Conservation (phyloP, 208 protist species). For the Trypanosomatidae sp. region DNA sequence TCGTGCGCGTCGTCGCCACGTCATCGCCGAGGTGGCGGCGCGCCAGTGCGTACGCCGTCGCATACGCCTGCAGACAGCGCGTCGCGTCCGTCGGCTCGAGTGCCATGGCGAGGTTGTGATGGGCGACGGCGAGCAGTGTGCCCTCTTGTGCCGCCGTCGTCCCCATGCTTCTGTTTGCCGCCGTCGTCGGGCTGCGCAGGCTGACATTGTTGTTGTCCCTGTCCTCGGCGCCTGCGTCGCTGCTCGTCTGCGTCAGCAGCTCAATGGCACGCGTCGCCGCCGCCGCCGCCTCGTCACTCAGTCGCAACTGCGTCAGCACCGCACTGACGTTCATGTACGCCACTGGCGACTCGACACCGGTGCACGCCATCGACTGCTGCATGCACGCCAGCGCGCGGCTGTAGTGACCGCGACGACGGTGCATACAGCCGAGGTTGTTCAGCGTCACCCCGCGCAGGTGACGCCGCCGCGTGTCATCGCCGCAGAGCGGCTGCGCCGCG, state of each 20-base stretch:
- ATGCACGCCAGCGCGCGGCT: conserved; percentile 56
- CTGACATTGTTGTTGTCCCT: neutral
- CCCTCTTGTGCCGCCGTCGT: neutral
- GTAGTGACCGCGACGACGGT: conserved; percentile 77
- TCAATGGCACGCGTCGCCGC: conserved; percentile 57
- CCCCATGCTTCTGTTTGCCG: neutral
- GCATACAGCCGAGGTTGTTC: conserved; percentile 86
- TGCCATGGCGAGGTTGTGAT: conserved; percentile 88
- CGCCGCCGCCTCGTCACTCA: conserved; percentile 59
- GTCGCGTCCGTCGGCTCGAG: conserved; percentile 54
- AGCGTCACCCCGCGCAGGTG: conserved; percentile 70
- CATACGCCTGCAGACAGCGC: conserved; percentile 63
- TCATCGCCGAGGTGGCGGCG: conserved; percentile 23
- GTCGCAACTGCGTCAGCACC: conserved; percentile 66
- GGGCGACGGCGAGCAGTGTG: conserved; percentile 74
- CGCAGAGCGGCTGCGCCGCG: conserved; percentile 43
- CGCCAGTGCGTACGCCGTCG: conserved; percentile 31
- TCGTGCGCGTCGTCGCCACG: conserved; percentile 39
- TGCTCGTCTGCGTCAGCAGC: conserved; percentile 18
- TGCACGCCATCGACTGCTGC: conserved; percentile 58
- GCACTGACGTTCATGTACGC: conserved; percentile 87
- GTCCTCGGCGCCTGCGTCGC: neutral
- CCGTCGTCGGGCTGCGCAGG: neutral
- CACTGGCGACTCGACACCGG: conserved; percentile 60
- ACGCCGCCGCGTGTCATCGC: conserved; percentile 34